Base-by-base conservation (phyloP, 805 yeast species). In the Candida qinlingensis region DNA sequence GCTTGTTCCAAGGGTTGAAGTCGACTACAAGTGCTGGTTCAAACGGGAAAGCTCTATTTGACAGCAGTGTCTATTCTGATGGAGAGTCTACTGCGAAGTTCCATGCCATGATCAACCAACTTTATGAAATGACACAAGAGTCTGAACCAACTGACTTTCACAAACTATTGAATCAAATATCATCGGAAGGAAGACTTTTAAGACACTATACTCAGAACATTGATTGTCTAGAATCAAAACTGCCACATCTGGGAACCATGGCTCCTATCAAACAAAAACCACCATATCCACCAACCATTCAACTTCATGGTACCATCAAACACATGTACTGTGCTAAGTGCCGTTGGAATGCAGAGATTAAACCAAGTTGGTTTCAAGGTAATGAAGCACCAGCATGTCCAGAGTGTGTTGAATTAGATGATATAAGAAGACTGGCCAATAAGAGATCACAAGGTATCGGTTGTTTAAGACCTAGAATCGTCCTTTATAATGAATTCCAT, bases 151-250 rank as follows among this genome's bases (percentile, higher is more conserved):
- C 97, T 0, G 76, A 76, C 39, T 90, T 90, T 54, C 97, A 90
- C 64, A 66, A 70, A 41, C 73, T 84, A 64, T 66, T 90, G 46
- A 73, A 84, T 58, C 64, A 69, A 3, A 62, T 88, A 11, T 78
- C 92, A 30, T 70, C 69, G 13, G 81, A 82, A 49, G 81, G 81
- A 35, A 74, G 90, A 58, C 69, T 90, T 35, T 68, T 80, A 50
- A 71, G 96, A 56, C 72, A 90, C 48, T 90, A 90, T 63, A 87
- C 96, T 0, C 97, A 90, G 60, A 90, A 90, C 60, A 87, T 90
- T 49, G 97, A 90, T 66, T 79, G 89, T 42, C 70, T 90, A 43
- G 97, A 90, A 58, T 68, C 77, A 9, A 75, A 77, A 55, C 75
- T 85, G 35, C 64, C 75, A 2, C 54, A 72, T 50, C 61, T 83